Evolutionary conservation across 495 filamentous ascomycete genomes (phyloP).

Genomic region (Terfezia boudieri): DNA sequence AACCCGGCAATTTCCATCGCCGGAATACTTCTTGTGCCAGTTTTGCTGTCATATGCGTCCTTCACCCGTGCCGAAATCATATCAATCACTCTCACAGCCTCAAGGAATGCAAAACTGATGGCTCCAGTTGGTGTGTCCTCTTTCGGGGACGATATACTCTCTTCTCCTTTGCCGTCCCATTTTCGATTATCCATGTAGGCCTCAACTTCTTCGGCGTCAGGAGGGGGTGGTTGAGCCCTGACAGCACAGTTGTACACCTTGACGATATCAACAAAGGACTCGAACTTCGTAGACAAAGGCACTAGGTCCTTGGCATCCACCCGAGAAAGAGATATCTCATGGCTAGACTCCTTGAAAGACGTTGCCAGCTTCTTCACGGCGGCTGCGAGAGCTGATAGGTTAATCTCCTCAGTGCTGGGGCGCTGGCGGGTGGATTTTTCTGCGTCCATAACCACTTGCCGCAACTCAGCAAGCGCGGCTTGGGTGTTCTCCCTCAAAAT

Average conservation of each 20-base stretch:
- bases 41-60: background rate
- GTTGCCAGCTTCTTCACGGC: slow-evolving; percentile 10
- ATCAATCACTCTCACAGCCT: background rate
- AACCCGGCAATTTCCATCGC: background rate
- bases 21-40: background rate
- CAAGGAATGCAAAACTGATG: background rate
- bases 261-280: slow-evolving; percentile 6
- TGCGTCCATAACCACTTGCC: slow-evolving; percentile 3
- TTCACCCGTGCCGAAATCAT: background rate
- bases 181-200: too few species aligned
- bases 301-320: slow-evolving; percentile 9
- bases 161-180: too few species aligned
- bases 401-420: slow-evolving; percentile 7
- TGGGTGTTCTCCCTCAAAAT: slow-evolving; percentile 4
- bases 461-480: slow-evolving; percentile 1
- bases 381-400: slow-evolving; percentile 6
- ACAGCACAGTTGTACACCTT: slow-evolving; percentile 15
- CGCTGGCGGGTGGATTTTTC: background rate
- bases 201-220: too few species aligned
- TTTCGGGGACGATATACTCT: too few species aligned
- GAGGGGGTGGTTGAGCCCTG: background rate
- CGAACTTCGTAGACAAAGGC: slow-evolving; percentile 6
- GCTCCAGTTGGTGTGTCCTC: background rate
- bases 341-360: slow-evolving; percentile 11
- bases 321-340: slow-evolving; percentile 16